These are phyloP conservation scores for Forsythia viridissima DNA, from an alignment of 257 asterid genomes.

Conservation along the genomic window DNA sequence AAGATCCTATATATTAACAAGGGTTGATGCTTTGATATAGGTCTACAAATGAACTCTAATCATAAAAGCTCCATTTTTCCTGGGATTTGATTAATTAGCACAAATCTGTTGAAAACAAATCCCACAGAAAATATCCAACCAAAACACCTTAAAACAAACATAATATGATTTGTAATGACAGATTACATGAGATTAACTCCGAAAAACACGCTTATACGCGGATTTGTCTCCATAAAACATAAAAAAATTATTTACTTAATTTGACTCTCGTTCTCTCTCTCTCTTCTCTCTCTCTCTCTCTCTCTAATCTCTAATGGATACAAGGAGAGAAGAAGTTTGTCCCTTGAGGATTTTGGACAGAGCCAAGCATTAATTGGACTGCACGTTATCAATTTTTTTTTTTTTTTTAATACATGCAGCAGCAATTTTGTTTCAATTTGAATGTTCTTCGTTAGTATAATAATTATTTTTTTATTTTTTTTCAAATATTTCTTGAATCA, in stretches of 20 bases:
- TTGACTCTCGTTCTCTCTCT: conserved; percentile 57
- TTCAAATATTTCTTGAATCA: neutral
- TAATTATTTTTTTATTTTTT: conserved; percentile 17
- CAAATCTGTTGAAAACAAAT: neutral
- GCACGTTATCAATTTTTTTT: conserved; percentile 27
- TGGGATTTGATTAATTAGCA: conserved; percentile 1
- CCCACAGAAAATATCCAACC: neutral
- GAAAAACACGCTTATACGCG: conserved; percentile 32
- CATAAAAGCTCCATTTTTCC: neutral
- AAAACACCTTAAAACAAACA: neutral
- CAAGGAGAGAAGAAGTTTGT: conserved; percentile 57
- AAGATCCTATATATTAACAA: neutral
- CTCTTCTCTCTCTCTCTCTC: conserved; percentile 14
- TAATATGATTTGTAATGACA: neutral
- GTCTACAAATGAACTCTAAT: neutral
- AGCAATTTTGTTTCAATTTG: conserved; percentile 10
- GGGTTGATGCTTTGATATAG: neutral
- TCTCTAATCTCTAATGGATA: conserved; percentile 19
- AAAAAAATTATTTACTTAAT: conserved; percentile 18
- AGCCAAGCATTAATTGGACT: conserved; percentile 22
- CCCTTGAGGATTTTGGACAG: conserved; percentile 36
- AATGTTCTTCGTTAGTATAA: conserved; percentile 37
- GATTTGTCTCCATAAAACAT: conserved; percentile 35
- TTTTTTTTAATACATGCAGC: neutral
- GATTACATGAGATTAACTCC: conserved; percentile 5